Evolutionary conservation across 2,329 filamentous ascomycete species (phyloP), one percentile per base, ranked within the genome.

Genomic region (Alternaria sp.): DNA sequence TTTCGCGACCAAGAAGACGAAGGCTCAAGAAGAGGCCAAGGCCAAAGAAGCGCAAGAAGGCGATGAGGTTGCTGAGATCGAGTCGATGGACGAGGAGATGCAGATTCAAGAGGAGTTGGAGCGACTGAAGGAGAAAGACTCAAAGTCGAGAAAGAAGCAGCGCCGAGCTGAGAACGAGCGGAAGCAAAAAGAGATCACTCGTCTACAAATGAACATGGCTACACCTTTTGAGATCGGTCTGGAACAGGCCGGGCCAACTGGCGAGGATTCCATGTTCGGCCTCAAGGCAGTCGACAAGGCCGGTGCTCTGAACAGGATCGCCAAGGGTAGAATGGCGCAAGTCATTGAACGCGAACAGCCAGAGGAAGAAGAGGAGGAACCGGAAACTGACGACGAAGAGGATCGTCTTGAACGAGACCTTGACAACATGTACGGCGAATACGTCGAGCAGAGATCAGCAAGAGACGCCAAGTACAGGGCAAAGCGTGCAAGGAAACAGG

Each of bases 181-280:
- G 79, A 98, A 97, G 81, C 92, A 96, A 71, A 96, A 92, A 71
- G 96, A 98, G 69, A 93, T 98, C 64, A 86, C 97, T n/a, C 90
- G 96, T 33, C 91, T 99, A 91, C 96, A 99, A 80, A 89, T 99
- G 84, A 91, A 97, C 82, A 99, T 99, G 96, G 91, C 90, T 3
- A 92, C 94, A 1, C 96, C 96, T 8, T 96, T 93, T 85, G 96
- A 99, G 68, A 97, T 99, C 67, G 96, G 96, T 74, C 88, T 97
- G 82, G 96, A 97, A 77, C 93, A 96, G 80, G 83, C 87, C 23
- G 93, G 93, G 0, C 92, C 92, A 0, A 84, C 88, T 54, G 94
- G 93, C 23, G 90, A 93, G 45, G 92, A 93, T 49, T 85, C 92
- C 26, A 96, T 97, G 84, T 99, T 99, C 78, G 89, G 89, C 3